Evolutionary conservation across 1,284 basidiomycete species (phyloP).

Genomic region (Sutorius eximius): DNA sequence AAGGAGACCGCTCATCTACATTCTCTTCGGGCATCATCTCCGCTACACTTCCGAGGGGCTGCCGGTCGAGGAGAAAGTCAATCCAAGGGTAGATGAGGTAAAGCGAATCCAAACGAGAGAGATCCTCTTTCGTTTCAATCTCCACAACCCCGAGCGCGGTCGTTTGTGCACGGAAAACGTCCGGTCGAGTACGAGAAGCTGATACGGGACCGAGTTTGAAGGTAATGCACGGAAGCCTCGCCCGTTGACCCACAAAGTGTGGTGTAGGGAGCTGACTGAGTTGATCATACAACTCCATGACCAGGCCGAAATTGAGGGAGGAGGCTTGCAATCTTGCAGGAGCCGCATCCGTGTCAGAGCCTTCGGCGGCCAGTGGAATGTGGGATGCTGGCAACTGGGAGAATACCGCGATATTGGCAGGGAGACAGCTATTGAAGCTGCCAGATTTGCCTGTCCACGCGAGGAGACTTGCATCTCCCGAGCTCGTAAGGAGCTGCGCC

Average conservation of each 20-base stretch:
- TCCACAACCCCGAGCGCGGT: background rate
- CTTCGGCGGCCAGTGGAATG: background rate
- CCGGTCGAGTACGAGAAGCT: background rate
- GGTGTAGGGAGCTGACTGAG: background rate
- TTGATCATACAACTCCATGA: background rate
- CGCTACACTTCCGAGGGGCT: background rate
- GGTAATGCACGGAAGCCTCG: conserved; percentile 7
- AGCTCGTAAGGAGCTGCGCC: background rate
- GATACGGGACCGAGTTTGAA: background rate
- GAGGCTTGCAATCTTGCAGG: background rate
- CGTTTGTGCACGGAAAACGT: background rate
- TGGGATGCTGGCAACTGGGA: background rate
- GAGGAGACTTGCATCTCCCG: background rate
- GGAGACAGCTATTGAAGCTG: conserved; percentile 11
- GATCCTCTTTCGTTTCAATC: background rate
- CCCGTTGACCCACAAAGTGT: background rate
- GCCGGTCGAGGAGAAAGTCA: background rate
- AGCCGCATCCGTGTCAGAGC: background rate
- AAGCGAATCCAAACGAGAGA: background rate
- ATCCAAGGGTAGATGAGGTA: background rate
- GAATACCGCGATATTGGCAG: background rate
- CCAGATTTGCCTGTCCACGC: background rate
- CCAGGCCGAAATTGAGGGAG: background rate
- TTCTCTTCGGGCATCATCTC: background rate
- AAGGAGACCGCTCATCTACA: background rate